These are phyloP conservation scores for Acmispon strigosus DNA, from an alignment of 306 rosid species.

Conservation along the genomic window DNA sequence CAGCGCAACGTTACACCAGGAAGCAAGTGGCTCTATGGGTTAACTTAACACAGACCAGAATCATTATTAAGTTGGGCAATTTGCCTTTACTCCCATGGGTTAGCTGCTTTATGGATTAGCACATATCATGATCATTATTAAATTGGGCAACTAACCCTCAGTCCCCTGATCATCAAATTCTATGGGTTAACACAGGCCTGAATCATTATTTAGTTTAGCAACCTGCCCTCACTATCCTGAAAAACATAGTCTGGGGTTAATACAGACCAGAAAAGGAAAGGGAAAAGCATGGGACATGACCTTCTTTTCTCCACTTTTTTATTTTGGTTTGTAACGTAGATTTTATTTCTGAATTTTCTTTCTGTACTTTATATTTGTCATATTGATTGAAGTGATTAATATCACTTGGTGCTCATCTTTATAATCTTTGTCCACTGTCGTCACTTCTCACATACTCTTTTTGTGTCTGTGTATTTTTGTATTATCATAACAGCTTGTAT, in stretches of 20 bases:
- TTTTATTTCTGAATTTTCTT: neutral
- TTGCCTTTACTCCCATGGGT: neutral
- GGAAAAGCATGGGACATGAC: too few species aligned
- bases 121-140: too few species aligned
- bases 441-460: neutral
- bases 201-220: too few species aligned
- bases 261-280: too few species aligned
- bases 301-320: too few species aligned
- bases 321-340: too few species aligned
- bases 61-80: neutral
- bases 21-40: neutral
- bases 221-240: too few species aligned
- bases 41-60: neutral
- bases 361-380: neutral
- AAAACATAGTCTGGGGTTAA: too few species aligned
- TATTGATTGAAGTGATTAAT: neutral
- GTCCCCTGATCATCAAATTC: too few species aligned
- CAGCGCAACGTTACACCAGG: neutral
- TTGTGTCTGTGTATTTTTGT: constrained; percentile 5
- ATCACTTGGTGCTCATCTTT: neutral
- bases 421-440: neutral
- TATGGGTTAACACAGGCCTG: too few species aligned
- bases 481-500: neutral
- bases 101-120: neutral
- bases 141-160: too few species aligned